A percentile compares a stretch with the other conserved stretches of the same genome.
Conservation (phyloP, 116 monocot genomes). For the Iris pallida region DNA sequence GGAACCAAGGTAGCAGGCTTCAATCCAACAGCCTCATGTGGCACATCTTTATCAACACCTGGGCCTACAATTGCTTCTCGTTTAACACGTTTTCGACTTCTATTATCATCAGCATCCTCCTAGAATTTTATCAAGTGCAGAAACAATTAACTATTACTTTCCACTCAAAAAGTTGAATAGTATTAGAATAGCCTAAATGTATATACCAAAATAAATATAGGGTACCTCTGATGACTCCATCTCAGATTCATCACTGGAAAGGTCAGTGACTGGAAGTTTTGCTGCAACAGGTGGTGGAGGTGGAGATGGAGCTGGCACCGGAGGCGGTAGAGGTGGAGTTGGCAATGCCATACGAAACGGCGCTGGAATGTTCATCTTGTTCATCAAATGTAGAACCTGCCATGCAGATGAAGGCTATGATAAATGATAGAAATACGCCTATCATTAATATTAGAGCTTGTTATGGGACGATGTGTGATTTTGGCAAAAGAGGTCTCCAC, state of each 20-base stretch:
- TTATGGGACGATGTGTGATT: neutral
- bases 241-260: slow-evolving; percentile 90
- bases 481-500: neutral
- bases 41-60: slow-evolving; percentile 69
- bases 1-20: slow-evolving; percentile 72
- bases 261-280: slow-evolving; percentile 33
- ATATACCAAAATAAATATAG: neutral
- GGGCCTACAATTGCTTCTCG: slow-evolving; percentile 78
- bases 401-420: neutral
- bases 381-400: slow-evolving; percentile 98
- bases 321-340: slow-evolving; percentile 81
- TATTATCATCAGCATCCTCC: slow-evolving; percentile 41
- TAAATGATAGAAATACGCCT: neutral
- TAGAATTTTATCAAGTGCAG: slow-evolving; percentile 21
- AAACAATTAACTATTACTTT: neutral
- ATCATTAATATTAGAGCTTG: neutral
- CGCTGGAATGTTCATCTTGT: slow-evolving; percentile 96
- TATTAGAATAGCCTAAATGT: neutral
- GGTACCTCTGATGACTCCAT: slow-evolving; percentile 88
- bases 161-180: neutral
- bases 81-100: slow-evolving; percentile 50
- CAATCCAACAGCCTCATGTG: slow-evolving; percentile 90
- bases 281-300: slow-evolving; percentile 36
- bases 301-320: slow-evolving; percentile 51
- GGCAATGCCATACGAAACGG: slow-evolving; percentile 95